Evolutionary conservation across 2,329 filamentous ascomycete species (phyloP), one percentile per base, ranked within the genome.

Genomic region (Cladosporium cucumerinum): DNA sequence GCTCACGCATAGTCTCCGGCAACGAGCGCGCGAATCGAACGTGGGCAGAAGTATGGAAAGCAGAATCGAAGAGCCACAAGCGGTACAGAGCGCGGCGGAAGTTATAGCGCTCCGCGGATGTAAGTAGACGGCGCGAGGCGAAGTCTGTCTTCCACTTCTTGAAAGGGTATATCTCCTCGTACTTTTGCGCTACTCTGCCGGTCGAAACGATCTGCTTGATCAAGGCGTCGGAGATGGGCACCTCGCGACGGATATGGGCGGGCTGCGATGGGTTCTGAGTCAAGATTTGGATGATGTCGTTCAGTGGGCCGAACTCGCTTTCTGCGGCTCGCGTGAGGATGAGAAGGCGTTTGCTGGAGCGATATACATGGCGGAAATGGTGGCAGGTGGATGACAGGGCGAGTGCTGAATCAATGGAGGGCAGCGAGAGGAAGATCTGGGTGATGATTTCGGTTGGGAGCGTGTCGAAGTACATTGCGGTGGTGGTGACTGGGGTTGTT

Each of bases 81-180:
- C 86, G 81, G 71, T 88, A 88, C 11, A 87, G 75, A 11, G 86
- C 86, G 48, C 85, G 80, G 12, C 86, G 81, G 12, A 87, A 71
- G 6, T 78, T 77, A 58, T 80, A 82, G 3, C 81, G 79, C 71
- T 88, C 86, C 2, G 77, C 66, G 39, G 68, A 66, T 0, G 78
- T 81, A 57, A 88, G 75, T 2, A 84, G 78, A 11, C 86, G 83
- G 11, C 86, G 82, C 64, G 82, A 78, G 64, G 83, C 82, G 67
- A 79, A 87, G 69, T 86, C 81, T 64, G 78, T 71, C 69, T 86
- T 86, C 86, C 86, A 88, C 72, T 86, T 87, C 75, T 86, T 86
- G 72, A 84, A 80, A 0, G 85, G 85, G 70, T 87, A 88, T n/a
- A 87, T 80, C n/a, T 80, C 78, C 70, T 84, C 83, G 82, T 85